Percentiles rank a stretch among this genome's conserved stretches.
Evolutionary conservation across 2,329 filamentous ascomycete species (phyloP).

Genomic region (Hymenoscyphus occultus): DNA sequence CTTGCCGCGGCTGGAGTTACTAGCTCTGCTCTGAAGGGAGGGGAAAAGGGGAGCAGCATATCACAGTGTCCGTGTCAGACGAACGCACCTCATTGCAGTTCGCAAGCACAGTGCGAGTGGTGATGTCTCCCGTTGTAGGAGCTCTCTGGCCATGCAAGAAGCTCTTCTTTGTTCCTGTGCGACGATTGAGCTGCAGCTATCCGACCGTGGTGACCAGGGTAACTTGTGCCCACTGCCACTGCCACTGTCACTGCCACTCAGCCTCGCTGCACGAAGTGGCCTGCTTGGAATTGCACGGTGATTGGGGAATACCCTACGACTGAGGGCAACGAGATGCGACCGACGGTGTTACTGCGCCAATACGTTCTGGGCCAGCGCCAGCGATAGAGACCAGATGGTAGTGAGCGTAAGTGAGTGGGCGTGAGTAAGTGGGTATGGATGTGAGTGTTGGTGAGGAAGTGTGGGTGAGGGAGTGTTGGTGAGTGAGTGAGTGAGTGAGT

Average conservation of each 20-base stretch:
- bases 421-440: neutral
- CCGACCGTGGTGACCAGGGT: slow-evolving; percentile 24
- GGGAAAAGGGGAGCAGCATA: neutral
- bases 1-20: slow-evolving; percentile 6
- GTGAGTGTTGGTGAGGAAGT: neutral
- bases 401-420: neutral
- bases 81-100: slow-evolving; percentile 32
- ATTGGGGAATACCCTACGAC: neutral
- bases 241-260: slow-evolving; percentile 22
- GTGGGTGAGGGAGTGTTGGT: too few relatives aligned
- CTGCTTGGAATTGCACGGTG: slow-evolving; percentile 15
- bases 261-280: slow-evolving; percentile 30
- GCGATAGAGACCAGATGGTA: too few relatives aligned
- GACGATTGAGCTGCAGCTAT: slow-evolving; percentile 30
- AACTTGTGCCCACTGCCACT: slow-evolving; percentile 11
- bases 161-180: slow-evolving; percentile 29
- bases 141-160: slow-evolving; percentile 20
- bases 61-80: slow-evolving; percentile 6
- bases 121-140: slow-evolving; percentile 16
- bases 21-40: slow-evolving; percentile 7
- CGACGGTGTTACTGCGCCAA: neutral
- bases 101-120: slow-evolving; percentile 2
- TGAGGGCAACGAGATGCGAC: neutral
- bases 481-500: neutral
- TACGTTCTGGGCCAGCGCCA: too few relatives aligned